Evolutionary conservation across 2,329 filamentous ascomycete species (phyloP).

Genomic region (Huntiella abstrusa): DNA sequence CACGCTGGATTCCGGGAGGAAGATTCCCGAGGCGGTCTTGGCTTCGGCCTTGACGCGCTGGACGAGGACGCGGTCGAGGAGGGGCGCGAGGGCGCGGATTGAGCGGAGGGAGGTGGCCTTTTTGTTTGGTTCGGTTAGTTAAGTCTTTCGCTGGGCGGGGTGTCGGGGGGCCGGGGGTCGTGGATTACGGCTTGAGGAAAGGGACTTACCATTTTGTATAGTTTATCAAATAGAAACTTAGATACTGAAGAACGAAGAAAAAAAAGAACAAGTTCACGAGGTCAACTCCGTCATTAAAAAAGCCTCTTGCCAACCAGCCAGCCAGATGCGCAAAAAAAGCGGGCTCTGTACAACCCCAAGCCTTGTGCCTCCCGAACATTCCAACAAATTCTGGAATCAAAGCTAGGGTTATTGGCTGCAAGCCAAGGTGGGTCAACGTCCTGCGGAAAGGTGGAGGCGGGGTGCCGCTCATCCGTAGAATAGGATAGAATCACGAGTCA

Average conservation of each 20-base stretch:
- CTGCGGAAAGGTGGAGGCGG: too few relatives aligned
- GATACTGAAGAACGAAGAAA: conserved; percentile 3
- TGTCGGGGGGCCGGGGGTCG: not conserved
- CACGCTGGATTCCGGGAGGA: conserved; percentile 87
- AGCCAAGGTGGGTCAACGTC: too few relatives aligned
- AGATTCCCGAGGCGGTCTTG: conserved; percentile 93
- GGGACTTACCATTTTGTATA: conserved; percentile 9
- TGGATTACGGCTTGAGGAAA: not conserved
- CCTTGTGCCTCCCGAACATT: conserved; percentile 7
- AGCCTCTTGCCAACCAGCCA: not conserved
- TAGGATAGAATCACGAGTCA: too few relatives aligned
- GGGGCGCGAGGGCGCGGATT: conserved; percentile 84
- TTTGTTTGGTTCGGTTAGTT: not conserved
- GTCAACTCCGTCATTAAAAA: not conserved
- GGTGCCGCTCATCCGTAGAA: too few relatives aligned
- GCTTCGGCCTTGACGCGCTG: conserved; percentile 94
- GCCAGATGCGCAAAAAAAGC: conserved; percentile 1
- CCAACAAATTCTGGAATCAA: conserved; percentile 14
- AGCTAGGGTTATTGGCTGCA: not conserved
- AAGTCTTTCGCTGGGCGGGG: not conserved
- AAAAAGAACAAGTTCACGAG: not conserved
- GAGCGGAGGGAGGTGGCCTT: conserved; percentile 67
- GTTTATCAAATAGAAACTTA: not conserved
- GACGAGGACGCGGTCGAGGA: conserved; percentile 94
- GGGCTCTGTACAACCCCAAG: not conserved